Conservation (phyloP, 2,329 filamentous ascomycete genomes). For the Fusarium keratoplasticum region DNA sequence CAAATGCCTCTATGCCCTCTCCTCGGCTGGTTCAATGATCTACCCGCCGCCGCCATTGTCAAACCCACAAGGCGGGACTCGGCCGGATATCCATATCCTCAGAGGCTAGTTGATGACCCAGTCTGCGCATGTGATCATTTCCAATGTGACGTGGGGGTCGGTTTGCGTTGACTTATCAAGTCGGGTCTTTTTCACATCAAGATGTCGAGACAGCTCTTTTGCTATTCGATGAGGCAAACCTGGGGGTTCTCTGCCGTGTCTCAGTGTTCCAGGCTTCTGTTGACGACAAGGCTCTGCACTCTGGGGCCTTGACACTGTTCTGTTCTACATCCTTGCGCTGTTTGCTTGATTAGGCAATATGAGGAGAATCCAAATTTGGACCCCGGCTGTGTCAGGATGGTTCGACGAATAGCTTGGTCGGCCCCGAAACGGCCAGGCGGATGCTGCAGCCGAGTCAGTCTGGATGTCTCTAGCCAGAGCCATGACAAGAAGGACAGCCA, state of each 20-base stretch:
- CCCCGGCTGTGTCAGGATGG: slow-evolving; percentile 7
- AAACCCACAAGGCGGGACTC: slow-evolving; percentile 5
- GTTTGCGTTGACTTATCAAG: not conserved
- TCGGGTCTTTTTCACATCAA: not conserved
- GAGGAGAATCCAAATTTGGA: slow-evolving; percentile 14
- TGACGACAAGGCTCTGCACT: not conserved
- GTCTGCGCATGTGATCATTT: slow-evolving; percentile 25
- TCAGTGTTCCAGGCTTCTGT: not conserved
- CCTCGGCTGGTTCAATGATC: slow-evolving; percentile 14
- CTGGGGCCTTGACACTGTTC: not conserved
- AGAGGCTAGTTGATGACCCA: not conserved
- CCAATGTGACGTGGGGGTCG: slow-evolving; percentile 2
- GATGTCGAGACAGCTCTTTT: not conserved
- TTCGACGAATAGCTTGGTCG: slow-evolving; percentile 16
- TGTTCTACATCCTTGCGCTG: not conserved
- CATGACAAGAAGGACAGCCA: slow-evolving; percentile 1
- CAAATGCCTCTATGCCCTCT: slow-evolving; percentile 1
- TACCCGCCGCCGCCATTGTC: slow-evolving; percentile 20
- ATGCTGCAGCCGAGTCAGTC: not conserved
- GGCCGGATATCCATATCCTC: slow-evolving; percentile 1
- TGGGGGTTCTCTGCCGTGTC: not conserved
- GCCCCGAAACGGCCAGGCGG: slow-evolving; percentile 16
- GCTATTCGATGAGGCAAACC: not conserved
- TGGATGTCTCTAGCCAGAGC: not conserved
- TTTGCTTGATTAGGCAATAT: slow-evolving; percentile 19